Evolutionary conservation across 768 basidiomycete species (phyloP).

Genomic region (Russula dissimulans): DNA sequence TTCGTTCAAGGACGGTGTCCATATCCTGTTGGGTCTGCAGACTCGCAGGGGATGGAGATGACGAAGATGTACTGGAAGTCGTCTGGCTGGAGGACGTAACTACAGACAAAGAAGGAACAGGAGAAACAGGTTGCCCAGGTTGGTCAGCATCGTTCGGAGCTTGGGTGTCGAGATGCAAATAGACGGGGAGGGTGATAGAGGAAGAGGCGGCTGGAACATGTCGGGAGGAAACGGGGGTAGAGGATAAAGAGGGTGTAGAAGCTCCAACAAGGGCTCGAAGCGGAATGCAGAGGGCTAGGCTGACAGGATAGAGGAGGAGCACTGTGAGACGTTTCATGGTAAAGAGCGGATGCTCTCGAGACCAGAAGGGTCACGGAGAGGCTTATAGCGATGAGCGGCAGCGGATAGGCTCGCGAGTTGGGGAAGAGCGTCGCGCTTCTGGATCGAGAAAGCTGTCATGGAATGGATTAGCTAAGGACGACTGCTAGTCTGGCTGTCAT

Average conservation of each 20-base stretch:
- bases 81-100: too few species aligned
- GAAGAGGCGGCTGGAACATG: background rate
- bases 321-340: background rate
- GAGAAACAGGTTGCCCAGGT: too few species aligned
- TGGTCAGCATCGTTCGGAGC: background rate
- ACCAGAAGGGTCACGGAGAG: background rate
- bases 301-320: background rate
- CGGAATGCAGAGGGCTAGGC: background rate
- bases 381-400: background rate
- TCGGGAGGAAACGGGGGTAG: background rate
- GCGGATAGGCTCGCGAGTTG: too few species aligned
- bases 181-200: background rate
- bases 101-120: too few species aligned
- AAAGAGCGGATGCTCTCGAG: constrained; percentile 5
- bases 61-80: too few species aligned
- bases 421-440: too few species aligned
- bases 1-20: constrained; percentile 12
- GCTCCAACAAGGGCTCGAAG: background rate
- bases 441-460: too few species aligned
- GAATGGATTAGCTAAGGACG: too few species aligned
- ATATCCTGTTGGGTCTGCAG: constrained; percentile 6
- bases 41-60: background rate
- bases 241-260: background rate
- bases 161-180: background rate
- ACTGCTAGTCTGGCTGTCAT: too few species aligned